These are phyloP conservation scores for Hypoxylon sp. DNA, from an alignment of 2,329 filamentous ascomycete genomes.

Conservation along the genomic window DNA sequence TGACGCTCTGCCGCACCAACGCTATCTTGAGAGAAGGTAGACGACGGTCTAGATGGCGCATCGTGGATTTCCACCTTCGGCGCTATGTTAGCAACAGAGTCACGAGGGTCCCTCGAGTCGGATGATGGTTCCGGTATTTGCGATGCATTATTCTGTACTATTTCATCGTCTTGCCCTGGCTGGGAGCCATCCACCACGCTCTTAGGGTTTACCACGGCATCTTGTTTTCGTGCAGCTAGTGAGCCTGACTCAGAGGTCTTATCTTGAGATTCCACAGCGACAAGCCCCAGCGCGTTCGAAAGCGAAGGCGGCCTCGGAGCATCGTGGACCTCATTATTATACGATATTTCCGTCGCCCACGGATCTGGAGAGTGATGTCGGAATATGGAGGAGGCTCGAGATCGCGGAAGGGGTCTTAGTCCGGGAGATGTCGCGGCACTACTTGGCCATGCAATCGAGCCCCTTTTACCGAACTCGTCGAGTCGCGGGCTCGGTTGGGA, in stretches of 20 bases:
- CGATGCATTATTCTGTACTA: background rate
- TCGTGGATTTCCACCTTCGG: conserved; percentile 31
- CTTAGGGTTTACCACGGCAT: background rate
- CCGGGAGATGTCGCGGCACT: conserved; percentile 49
- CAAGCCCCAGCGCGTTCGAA: conserved; percentile 7
- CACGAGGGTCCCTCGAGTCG: conserved; percentile 2
- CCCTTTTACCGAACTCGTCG: conserved; percentile 46
- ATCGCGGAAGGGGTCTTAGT: conserved; percentile 43
- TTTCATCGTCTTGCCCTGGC: background rate
- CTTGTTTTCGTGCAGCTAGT: background rate
- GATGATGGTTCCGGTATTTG: conserved; percentile 7
- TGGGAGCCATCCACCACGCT: background rate
- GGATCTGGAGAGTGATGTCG: conserved; percentile 53
- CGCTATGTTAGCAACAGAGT: conserved; percentile 10
- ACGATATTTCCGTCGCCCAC: conserved; percentile 50
- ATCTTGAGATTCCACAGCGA: conserved; percentile 5
- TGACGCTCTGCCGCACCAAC: conserved; percentile 43
- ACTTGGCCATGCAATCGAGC: conserved; percentile 52
- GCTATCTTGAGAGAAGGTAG: conserved; percentile 43
- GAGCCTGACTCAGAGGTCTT: conserved; percentile 2
- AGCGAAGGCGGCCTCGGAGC: conserved; percentile 14
- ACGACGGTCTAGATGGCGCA: conserved; percentile 40
- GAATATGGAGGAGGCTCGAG: conserved; percentile 45
- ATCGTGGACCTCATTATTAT: conserved; percentile 32
- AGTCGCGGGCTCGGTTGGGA: conserved; percentile 45